A percentile compares a stretch with the other conserved stretches of the same genome.
phyloP scores from a whole-genome alignment of 371 early-diverging fungal species.

The Haplosporangium sp. region DNA sequence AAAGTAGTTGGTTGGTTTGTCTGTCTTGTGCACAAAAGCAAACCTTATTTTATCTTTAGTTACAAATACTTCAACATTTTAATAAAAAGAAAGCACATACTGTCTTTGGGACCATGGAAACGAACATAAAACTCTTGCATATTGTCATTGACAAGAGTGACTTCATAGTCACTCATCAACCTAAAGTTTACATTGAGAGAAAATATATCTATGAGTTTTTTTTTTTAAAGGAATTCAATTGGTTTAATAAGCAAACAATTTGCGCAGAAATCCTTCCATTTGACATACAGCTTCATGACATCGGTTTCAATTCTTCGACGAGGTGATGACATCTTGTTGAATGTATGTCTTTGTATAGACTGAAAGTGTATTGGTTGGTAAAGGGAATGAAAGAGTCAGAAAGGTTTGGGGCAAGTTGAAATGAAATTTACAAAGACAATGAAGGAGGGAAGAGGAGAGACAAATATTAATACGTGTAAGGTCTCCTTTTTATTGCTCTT shows the following conservation, averaged over 20 bases:
- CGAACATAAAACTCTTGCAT: slow-evolving; percentile 98
- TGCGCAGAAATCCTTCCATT: neutral
- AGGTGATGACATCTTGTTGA: slow-evolving; percentile 82
- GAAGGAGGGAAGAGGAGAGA: no score
- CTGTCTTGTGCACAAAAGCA: no score
- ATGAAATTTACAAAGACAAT: no score
- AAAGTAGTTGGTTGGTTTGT: no score
- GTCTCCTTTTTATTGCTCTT: no score
- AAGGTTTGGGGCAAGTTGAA: no score
- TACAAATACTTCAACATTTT: no score
- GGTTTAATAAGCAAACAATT: neutral
- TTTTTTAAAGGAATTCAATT: neutral
- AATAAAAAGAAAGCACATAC: slow-evolving; percentile 63
- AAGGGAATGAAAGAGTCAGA: no score
- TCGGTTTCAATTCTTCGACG: slow-evolving; percentile 96
- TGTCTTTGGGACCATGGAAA: slow-evolving; percentile 94
- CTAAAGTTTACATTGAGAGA: slow-evolving; percentile 59
- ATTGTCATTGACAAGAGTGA: slow-evolving; percentile 96
- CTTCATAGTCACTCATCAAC: slow-evolving; percentile 98
- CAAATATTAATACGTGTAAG: no score
- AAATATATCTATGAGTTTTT: neutral
- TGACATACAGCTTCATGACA: slow-evolving; percentile 95
- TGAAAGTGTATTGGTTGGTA: no score
- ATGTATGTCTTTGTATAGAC: neutral
- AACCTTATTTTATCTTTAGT: no score